These are phyloP conservation scores for Colletotrichum lini DNA, from an alignment of 2,329 filamentous ascomycete species.

Conservation along the genomic window DNA sequence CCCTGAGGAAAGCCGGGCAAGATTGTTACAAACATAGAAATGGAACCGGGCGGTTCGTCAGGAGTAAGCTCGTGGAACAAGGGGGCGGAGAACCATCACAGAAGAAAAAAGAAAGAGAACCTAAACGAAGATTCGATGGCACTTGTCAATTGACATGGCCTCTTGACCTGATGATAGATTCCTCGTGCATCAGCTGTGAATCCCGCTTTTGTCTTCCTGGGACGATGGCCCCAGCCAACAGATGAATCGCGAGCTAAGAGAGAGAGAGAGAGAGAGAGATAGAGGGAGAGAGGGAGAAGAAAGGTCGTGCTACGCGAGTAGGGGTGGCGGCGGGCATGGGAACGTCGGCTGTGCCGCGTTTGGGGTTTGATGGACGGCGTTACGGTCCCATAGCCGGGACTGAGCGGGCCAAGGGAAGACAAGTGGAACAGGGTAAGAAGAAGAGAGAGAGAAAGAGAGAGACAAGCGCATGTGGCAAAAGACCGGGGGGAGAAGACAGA, in stretches of 20 bases:
- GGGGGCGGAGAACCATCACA: neutral
- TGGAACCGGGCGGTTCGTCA: neutral
- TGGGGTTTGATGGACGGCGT: neutral
- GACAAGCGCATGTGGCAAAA: slow-evolving; percentile 1
- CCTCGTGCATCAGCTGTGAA: neutral
- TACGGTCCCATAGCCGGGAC: slow-evolving; percentile 11
- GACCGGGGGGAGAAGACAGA: neutral
- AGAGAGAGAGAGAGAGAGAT: neutral
- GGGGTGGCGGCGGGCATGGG: neutral
- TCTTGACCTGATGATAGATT: neutral
- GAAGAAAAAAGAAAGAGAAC: too few species aligned
- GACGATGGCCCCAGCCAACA: neutral
- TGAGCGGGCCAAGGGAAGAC: slow-evolving; percentile 31
- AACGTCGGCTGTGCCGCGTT: slow-evolving; percentile 20
- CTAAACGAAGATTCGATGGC: neutral
- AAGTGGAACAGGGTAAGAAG: neutral
- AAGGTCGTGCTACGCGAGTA: neutral
- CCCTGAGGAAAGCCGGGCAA: neutral
- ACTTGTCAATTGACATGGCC: neutral
- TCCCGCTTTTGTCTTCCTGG: neutral
- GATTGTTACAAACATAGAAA: neutral
- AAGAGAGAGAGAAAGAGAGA: neutral
- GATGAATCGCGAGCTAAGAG: neutral
- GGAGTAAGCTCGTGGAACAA: neutral
- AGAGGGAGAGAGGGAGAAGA: neutral